A percentile compares a stretch with the other conserved stretches of the same genome.
Evolutionary conservation across 306 rosid genomes (phyloP).

Genomic region (Adenanthera pavonina): DNA sequence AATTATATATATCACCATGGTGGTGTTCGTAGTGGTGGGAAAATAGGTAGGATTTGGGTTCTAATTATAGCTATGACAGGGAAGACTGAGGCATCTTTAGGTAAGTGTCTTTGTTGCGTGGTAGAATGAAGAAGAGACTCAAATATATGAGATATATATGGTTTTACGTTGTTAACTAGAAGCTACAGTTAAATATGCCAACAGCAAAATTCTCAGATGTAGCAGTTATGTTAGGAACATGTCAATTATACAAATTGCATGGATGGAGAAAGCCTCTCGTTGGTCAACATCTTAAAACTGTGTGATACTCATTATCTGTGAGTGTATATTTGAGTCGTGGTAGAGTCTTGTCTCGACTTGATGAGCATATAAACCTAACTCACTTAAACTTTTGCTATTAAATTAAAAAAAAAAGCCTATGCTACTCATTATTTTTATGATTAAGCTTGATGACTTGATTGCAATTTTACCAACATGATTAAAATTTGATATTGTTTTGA

Average conservation of each 20-base stretch:
- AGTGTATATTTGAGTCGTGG: too few relatives aligned
- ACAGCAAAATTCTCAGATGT: neutral
- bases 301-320: too few relatives aligned
- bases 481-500: too few relatives aligned
- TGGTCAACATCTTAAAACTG: too few relatives aligned
- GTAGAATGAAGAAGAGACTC: neutral
- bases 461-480: too few relatives aligned
- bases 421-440: too few relatives aligned
- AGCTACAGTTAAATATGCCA: neutral
- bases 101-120: constrained; percentile 18
- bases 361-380: too few relatives aligned
- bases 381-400: too few relatives aligned
- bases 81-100: neutral
- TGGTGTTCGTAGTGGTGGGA: neutral
- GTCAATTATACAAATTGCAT: neutral
- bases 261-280: too few relatives aligned
- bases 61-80: neutral
- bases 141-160: neutral
- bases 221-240: neutral
- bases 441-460: too few relatives aligned
- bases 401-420: too few relatives aligned
- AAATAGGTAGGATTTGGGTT: neutral
- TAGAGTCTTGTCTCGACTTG: too few relatives aligned
- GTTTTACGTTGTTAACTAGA: neutral
- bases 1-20: neutral